Base-by-base conservation (phyloP, 257 asterid species). In the Solanum ahanhuiri region DNA sequence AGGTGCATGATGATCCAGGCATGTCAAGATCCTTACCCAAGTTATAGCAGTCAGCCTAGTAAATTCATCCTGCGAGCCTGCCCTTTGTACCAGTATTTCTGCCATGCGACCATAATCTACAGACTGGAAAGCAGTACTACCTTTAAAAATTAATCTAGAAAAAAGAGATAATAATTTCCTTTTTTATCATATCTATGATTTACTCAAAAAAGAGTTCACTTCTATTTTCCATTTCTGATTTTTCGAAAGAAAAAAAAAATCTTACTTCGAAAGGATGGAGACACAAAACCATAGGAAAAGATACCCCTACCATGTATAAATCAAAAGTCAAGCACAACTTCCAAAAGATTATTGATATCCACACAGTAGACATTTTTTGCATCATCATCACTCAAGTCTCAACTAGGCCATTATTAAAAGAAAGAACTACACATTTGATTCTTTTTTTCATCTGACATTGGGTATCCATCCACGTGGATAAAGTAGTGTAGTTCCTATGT, bases 41-140 rank as follows among this genome's bases (percentile, higher is more conserved):
- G 96, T 94, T 82, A 94, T 92, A 86, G 98, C 96, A 88, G 98
- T 94, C 90, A 93, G 83, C 66, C 96, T 91, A 87, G 98, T 94
- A 91, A 94, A 94, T 87, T 93, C 98, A 92, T 94, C 96, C 85
- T 91, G 89, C 25, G 98, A 93, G 85, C 92, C 93, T 48, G 96
- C 98, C 89, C 98, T 90, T 76, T 94, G 96, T 60, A 94, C 96
- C 91, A 94, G 88, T 88, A 94, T 94, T 91, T 94, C 98, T 82
- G 95, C 95, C 98, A 94, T 94, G 89, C 96, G 96, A 88, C 96
- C 98, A 89, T 94, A 94, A 91, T 94, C 98, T 91, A 94, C 98
- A 91, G 96, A 94, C 98, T 91, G 91, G 92, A 90, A 86, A 91
- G 87, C 87, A 88, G 70, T 86, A 85, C 79, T 87, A 54, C 79